These are phyloP conservation scores for Fusarium nisikadoi DNA, from an alignment of 2,329 filamentous ascomycete species.

Conservation along the genomic window DNA sequence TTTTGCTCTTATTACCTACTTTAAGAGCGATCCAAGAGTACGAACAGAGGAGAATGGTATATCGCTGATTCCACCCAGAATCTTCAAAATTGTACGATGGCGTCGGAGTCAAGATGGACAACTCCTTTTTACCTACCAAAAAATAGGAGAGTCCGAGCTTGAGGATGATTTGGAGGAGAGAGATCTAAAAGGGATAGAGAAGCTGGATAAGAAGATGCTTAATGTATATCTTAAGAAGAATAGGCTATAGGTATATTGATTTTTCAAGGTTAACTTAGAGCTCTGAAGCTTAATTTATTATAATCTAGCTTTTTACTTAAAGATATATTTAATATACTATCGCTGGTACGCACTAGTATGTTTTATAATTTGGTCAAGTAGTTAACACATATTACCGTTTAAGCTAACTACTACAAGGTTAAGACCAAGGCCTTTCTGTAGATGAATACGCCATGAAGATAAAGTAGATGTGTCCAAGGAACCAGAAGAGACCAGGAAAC, in stretches of 20 bases:
- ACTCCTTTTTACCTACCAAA: background rate
- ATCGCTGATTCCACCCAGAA: background rate
- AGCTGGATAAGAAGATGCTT: background rate
- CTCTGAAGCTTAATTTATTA: too few species aligned
- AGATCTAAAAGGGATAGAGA: background rate
- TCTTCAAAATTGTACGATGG: background rate
- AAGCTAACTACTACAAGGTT: too few species aligned
- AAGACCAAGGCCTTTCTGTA: too few species aligned
- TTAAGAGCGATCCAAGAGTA: background rate
- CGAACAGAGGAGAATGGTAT: background rate
- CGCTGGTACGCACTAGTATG: too few species aligned
- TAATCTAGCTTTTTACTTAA: too few species aligned
- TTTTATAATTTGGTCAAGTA: too few species aligned
- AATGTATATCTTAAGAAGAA: background rate
- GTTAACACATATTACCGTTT: too few species aligned
- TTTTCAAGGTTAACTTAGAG: too few species aligned
- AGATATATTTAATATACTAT: too few species aligned
- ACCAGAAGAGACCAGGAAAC: too few species aligned
- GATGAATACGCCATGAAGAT: too few species aligned
- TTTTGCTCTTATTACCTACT: background rate
- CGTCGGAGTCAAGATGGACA: background rate
- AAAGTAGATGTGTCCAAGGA: too few species aligned
- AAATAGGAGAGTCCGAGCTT: background rate
- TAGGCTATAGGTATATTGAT: background rate
- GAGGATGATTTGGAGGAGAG: background rate